Evolutionary conservation across 176 grass and related monocot species (phyloP).

Genomic region (Oryza coarctata): DNA sequence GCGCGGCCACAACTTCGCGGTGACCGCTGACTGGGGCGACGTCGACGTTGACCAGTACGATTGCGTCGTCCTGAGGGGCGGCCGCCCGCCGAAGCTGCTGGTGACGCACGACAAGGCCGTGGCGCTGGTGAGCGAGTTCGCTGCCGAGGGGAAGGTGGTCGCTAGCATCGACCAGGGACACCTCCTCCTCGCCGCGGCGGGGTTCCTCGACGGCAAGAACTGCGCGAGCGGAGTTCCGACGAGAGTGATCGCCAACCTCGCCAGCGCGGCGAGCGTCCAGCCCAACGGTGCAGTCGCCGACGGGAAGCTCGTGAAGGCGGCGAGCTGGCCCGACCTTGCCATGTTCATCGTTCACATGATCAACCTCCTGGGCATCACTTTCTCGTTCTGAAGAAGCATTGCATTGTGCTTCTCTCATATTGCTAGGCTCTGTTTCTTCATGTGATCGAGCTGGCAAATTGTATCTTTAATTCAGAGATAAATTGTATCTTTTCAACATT

Average conservation of each 20-base stretch:
- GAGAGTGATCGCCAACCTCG: constrained; percentile 23
- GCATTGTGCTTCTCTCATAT: neutral
- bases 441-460: neutral
- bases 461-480: too few species aligned
- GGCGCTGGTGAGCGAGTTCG: constrained; percentile 30
- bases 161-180: constrained; percentile 44
- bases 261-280: neutral
- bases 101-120: constrained; percentile 22
- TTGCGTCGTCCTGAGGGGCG: constrained; percentile 36
- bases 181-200: constrained; percentile 36
- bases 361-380: constrained; percentile 16
- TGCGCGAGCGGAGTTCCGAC: constrained; percentile 27
- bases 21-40: constrained; percentile 28
- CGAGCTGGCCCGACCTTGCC: constrained; percentile 29
- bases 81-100: constrained; percentile 35
- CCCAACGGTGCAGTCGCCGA: neutral
- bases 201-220: constrained; percentile 27
- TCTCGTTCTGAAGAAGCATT: constrained; percentile 7
- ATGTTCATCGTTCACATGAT: constrained; percentile 24
- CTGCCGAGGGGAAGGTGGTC: constrained; percentile 33
- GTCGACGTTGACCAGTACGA: constrained; percentile 25
- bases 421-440: neutral
- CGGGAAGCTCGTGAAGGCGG: constrained; percentile 30
- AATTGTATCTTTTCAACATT: too few species aligned
- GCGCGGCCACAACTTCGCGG: constrained; percentile 42